phyloP scores from a whole-genome alignment of 257 asterid species.

The Echium plantagineum region DNA sequence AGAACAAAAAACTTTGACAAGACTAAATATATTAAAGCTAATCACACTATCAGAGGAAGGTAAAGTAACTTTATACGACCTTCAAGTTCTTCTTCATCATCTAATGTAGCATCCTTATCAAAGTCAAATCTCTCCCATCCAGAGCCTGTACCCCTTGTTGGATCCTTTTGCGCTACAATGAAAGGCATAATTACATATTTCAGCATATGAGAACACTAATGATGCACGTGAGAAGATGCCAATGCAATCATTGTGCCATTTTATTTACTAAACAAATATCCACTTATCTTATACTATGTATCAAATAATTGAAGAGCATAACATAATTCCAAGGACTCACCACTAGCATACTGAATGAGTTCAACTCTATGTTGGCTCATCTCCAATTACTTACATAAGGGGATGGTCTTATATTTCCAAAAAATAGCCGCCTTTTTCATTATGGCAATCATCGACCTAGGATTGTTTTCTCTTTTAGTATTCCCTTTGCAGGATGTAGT shows the following conservation, averaged over 20 bases:
- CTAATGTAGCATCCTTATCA: slow-evolving; percentile 86
- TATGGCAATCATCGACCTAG: too few relatives aligned
- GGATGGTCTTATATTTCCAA: too few relatives aligned
- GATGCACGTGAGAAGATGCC: background rate
- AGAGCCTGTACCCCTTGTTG: slow-evolving; percentile 62
- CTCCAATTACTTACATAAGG: too few relatives aligned
- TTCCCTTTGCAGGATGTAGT: too few relatives aligned
- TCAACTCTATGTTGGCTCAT: too few relatives aligned
- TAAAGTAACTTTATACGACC: slow-evolving; percentile 28
- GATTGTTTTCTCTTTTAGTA: too few relatives aligned
- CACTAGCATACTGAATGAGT: background rate
- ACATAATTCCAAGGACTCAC: background rate
- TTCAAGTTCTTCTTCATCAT: slow-evolving; percentile 72
- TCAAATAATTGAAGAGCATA: background rate
- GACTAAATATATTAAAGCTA: background rate
- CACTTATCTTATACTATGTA: too few relatives aligned
- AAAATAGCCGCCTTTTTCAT: too few relatives aligned
- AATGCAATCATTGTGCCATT: too few relatives aligned
- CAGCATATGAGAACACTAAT: background rate
- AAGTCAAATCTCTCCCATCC: slow-evolving; percentile 97
- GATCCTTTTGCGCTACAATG: slow-evolving; percentile 64
- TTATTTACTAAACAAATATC: too few relatives aligned
- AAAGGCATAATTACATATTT: background rate
- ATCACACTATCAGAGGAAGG: background rate
- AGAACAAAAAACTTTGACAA: background rate